phyloP scores from a whole-genome alignment of 2,329 filamentous ascomycete genomes.

The Aspergillus piperis region DNA sequence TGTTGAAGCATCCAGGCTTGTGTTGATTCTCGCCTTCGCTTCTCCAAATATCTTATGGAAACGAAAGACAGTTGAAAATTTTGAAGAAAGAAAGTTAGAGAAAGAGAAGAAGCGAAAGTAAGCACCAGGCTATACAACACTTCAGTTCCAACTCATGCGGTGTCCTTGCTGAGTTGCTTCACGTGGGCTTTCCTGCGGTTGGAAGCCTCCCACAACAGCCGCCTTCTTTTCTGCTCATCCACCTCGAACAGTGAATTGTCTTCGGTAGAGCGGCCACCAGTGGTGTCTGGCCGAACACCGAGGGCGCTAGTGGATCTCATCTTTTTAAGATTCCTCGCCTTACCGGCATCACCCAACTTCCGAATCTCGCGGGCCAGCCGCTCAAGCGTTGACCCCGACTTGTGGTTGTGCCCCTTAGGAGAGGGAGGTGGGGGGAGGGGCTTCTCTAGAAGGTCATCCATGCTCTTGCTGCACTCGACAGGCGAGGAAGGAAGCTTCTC shows the following conservation, averaged over 20 bases:
- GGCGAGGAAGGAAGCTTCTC: slow-evolving; percentile 40
- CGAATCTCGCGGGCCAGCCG: slow-evolving; percentile 61
- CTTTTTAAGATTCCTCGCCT: slow-evolving; percentile 33
- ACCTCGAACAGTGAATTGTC: slow-evolving; percentile 49
- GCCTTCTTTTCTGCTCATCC: slow-evolving; percentile 51
- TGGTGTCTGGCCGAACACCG: slow-evolving; percentile 43
- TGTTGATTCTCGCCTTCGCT: slow-evolving; percentile 11
- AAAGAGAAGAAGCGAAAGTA: slow-evolving; percentile 3
- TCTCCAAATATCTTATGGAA: background rate
- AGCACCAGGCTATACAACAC: background rate
- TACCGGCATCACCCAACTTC: slow-evolving; percentile 39
- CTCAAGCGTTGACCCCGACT: slow-evolving; percentile 55
- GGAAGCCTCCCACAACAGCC: slow-evolving; percentile 51
- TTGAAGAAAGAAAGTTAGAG: background rate
- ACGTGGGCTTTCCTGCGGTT: slow-evolving; percentile 36
- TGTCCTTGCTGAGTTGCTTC: slow-evolving; percentile 25
- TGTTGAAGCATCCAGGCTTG: slow-evolving; percentile 9
- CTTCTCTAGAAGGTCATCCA: slow-evolving; percentile 40
- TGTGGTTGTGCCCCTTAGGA: slow-evolving; percentile 26
- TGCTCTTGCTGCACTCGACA: slow-evolving; percentile 39
- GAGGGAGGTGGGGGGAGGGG: slow-evolving; percentile 42
- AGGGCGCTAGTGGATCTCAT: slow-evolving; percentile 59
- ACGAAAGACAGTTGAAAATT: background rate
- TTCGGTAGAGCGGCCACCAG: slow-evolving; percentile 34
- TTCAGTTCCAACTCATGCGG: slow-evolving; percentile 14